Evolutionary conservation across 805 yeast genomes (phyloP).

Genomic region (Sugiyamaella qingdaonensis): DNA sequence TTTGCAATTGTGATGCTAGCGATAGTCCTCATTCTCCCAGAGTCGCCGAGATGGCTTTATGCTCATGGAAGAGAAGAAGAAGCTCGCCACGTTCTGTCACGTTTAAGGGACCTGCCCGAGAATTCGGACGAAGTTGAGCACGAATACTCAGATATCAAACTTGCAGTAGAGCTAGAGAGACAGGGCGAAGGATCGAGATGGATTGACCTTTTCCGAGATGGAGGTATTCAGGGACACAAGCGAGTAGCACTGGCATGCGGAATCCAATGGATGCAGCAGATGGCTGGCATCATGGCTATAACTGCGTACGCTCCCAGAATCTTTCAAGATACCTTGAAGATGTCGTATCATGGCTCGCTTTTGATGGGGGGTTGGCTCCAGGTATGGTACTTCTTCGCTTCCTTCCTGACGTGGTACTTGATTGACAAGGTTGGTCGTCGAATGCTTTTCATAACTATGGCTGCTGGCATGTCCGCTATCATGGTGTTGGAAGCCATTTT

Average conservation of each 20-base stretch:
- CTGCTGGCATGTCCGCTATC: slow-evolving; percentile 1
- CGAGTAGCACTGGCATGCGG: background rate
- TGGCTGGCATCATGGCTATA: slow-evolving; percentile 3
- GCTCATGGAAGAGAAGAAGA: slow-evolving; percentile 8
- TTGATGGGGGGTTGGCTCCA: slow-evolving; percentile 7
- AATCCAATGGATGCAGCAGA: slow-evolving; percentile 5
- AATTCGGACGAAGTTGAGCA: slow-evolving; percentile 1
- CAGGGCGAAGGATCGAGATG: slow-evolving; percentile 9
- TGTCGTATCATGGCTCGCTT: slow-evolving; percentile 8
- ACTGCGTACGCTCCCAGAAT: slow-evolving; percentile 9
- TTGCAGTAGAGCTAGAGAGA: slow-evolving; percentile 3
- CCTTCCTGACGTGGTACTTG: slow-evolving; percentile 5
- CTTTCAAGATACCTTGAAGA: slow-evolving; percentile 11
- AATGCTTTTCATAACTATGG: background rate
- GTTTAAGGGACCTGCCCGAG: background rate
- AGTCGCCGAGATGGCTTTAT: slow-evolving; percentile 15
- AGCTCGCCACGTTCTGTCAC: slow-evolving; percentile 7
- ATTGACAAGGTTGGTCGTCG: slow-evolving; percentile 7
- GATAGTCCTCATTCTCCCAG: slow-evolving; percentile 8
- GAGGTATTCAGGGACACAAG: background rate
- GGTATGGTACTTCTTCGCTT: slow-evolving; percentile 2
- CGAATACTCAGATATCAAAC: slow-evolving; percentile 1
- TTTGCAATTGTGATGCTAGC: slow-evolving; percentile 35
- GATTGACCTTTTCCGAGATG: slow-evolving; percentile 8
- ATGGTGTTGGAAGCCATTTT: slow-evolving; percentile 10